phyloP scores from a whole-genome alignment of 2,329 filamentous ascomycete species.

The Penicillium sp. region DNA sequence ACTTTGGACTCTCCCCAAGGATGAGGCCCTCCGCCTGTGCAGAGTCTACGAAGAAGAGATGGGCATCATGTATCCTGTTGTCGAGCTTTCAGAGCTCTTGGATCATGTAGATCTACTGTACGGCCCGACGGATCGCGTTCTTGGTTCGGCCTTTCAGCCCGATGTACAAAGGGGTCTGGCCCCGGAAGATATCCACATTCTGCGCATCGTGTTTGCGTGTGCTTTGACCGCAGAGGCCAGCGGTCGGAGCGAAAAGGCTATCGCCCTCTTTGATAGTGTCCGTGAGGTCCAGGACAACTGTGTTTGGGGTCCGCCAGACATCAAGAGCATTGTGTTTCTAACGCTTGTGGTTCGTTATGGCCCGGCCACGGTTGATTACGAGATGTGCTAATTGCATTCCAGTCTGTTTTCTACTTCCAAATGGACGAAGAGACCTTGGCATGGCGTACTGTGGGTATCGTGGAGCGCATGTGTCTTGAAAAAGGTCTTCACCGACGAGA shows the following conservation, averaged over 20 bases:
- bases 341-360: constrained; percentile 42
- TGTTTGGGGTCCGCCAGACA: constrained; percentile 54
- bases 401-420: constrained; percentile 76
- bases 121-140: constrained; percentile 37
- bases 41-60: constrained; percentile 81
- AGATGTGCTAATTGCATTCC: constrained; percentile 6
- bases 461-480: constrained; percentile 72
- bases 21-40: constrained; percentile 76
- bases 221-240: constrained; percentile 72
- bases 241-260: constrained; percentile 71
- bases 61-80: constrained; percentile 82
- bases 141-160: not conserved
- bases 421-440: constrained; percentile 79
- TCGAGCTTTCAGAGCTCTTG: constrained; percentile 66
- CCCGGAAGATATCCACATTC: constrained; percentile 61
- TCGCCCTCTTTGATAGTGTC: constrained; percentile 71
- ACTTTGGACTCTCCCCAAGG: constrained; percentile 68
- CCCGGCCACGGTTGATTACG: not conserved
- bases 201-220: constrained; percentile 79
- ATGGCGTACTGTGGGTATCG: constrained; percentile 86
- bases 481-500: constrained; percentile 77
- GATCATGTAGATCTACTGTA: constrained; percentile 61
- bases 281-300: constrained; percentile 64
- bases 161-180: constrained; percentile 47
- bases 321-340: constrained; percentile 58